Base-by-base conservation (phyloP, 495 filamentous ascomycete species). In the Neurospora sp. region DNA sequence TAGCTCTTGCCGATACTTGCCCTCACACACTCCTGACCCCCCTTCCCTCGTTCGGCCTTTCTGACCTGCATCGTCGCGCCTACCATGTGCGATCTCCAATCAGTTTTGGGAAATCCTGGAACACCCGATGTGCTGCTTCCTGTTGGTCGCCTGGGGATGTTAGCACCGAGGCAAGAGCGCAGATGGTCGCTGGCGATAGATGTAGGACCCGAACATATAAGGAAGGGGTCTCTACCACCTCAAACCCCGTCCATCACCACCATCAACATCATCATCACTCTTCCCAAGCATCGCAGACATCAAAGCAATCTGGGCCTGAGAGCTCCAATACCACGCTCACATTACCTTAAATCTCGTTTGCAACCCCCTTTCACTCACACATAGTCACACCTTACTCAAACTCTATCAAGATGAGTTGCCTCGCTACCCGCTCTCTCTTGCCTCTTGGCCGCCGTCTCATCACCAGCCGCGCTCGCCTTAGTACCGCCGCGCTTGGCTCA, bases 401-500 rank as follows among this genome's bases (percentile, higher is more conserved):
- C n/a, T n/a, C 42, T 39, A 42, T n/a, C 41, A 73, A 54, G 37
- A 73, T 73, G 70, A 72, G 46, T 14, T 18, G 42, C 44, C 69
- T 76, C 14, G 9, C 42, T 11, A 35, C 54, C 54, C 75, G 75
- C 48, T 39, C 72, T 27, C 16, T 70, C 5, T 40, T 70, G 31
- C 69, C 69, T 31, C 18, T 74, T 12, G 35, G 73, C 73, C 75
- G 73, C 31, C 31, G n/a, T 14, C 31, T 23, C 72, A 39, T 70
- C 39, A 27, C 16, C 31, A 41, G 71, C 71, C 71, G 62, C 71
- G 75, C 69, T 69, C 70, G 72, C 40, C 37, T 78, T 39, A 76
- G 70, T 75, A 78, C 73, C 20, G 71, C 72, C 18, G 39, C 75
- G 66, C 70, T 77, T 39, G 48, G 42, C 23, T 37, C 71, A 0